Evolutionary conservation across 371 early-diverging fungal species (phyloP).

Genomic region (Mortierella sp.): DNA sequence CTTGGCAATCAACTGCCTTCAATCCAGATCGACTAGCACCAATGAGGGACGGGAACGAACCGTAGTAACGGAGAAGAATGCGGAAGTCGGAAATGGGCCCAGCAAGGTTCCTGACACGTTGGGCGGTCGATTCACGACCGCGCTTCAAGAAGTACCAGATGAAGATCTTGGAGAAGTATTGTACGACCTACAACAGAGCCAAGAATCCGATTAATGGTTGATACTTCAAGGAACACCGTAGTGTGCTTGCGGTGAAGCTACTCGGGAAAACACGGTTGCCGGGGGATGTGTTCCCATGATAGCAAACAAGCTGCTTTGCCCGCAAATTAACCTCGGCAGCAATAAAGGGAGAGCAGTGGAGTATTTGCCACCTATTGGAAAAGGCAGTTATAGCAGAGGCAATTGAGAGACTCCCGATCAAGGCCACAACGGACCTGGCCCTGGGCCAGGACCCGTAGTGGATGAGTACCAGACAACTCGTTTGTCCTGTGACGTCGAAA

Average conservation of each 20-base stretch:
- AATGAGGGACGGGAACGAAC: slow-evolving; percentile 18
- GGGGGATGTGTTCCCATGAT: neutral
- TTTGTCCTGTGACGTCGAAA: too few species aligned
- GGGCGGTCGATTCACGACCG: slow-evolving; percentile 62
- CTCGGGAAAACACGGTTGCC: slow-evolving; percentile 30
- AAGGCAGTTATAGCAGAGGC: too few species aligned
- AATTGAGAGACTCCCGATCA: too few species aligned
- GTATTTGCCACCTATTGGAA: too few species aligned
- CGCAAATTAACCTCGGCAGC: slow-evolving; percentile 5
- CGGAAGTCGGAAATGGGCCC: slow-evolving; percentile 90
- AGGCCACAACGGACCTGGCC: too few species aligned
- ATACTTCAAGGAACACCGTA: too few species aligned
- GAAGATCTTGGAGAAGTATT: slow-evolving; percentile 91
- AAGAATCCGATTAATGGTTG: neutral
- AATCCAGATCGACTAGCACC: neutral
- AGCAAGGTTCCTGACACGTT: slow-evolving; percentile 81
- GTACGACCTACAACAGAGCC: slow-evolving; percentile 72
- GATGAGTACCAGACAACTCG: too few species aligned
- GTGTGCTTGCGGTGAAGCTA: neutral
- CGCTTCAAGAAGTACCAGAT: slow-evolving; percentile 75
- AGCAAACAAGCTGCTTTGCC: slow-evolving; percentile 3
- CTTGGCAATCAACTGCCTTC: too few species aligned
- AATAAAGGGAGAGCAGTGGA: too few species aligned
- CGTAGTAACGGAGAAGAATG: slow-evolving; percentile 90
- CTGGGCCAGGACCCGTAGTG: too few species aligned